phyloP scores from a whole-genome alignment of 108 stramenopile species.

The Epithemia pelagica region DNA sequence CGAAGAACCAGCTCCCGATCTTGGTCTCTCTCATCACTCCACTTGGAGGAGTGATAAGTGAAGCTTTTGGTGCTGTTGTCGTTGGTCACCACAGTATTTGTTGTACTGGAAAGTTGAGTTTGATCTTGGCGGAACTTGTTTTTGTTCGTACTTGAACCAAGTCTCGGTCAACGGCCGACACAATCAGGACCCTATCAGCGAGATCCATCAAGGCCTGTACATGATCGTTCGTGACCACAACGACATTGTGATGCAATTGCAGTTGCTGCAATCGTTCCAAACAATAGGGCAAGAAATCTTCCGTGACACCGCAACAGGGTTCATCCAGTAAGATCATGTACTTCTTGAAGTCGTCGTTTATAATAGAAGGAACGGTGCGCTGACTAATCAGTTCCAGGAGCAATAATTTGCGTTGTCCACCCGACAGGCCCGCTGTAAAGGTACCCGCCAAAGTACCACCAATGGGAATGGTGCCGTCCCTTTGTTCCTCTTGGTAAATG shows the following conservation, averaged over 20 bases:
- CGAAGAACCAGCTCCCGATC: no score
- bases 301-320: constrained; percentile 64
- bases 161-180: constrained; percentile 51
- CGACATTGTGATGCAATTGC: constrained; percentile 47
- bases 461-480: constrained; percentile 33
- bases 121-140: no score
- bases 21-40: no score
- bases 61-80: constrained; percentile 14
- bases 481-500: constrained; percentile 47
- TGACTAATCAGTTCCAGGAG: constrained; percentile 58
- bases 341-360: no score
- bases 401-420: no score
- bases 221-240: constrained; percentile 72
- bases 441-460: constrained; percentile 67
- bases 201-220: constrained; percentile 43
- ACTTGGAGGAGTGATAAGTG: no score
- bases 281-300: constrained; percentile 68
- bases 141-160: constrained; percentile 42
- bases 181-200: constrained; percentile 58
- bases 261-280: constrained; percentile 39
- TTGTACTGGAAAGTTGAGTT: no score
- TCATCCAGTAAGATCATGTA: constrained; percentile 58
- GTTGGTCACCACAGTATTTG: no score
- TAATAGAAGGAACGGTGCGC: constrained; percentile 26
- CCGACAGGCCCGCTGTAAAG: constrained; percentile 55